Conservation (phyloP, 108 stramenopile genomes). For the Skeletonema potamos region DNA sequence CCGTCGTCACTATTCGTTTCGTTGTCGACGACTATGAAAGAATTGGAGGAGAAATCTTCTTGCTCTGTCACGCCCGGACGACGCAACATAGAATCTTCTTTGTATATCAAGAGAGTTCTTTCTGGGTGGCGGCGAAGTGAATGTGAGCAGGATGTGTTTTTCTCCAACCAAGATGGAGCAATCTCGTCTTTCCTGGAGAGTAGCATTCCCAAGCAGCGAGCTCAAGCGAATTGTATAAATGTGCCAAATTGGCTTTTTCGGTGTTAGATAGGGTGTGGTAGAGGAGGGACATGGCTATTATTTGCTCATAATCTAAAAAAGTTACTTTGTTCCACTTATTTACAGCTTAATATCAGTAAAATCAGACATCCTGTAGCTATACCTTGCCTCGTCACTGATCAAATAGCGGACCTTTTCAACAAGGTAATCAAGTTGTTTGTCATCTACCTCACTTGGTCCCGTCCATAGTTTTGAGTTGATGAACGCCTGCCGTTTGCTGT, state of each 20-base stretch:
- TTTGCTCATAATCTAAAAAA: too few species aligned
- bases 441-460: slow-evolving; percentile 73
- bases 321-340: too few species aligned
- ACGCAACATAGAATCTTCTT: not conserved
- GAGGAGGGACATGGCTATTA: too few species aligned
- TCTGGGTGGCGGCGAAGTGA: not conserved
- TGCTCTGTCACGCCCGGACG: not conserved
- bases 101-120: slow-evolving; percentile 6
- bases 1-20: not conserved
- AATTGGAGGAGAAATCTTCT: not conserved
- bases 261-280: too few species aligned
- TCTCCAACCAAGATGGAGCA: slow-evolving; percentile 13
- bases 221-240: slow-evolving; percentile 6
- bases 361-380: slow-evolving; percentile 60
- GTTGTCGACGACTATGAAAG: not conserved
- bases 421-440: slow-evolving; percentile 64
- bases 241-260: not conserved
- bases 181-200: not conserved
- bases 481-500: slow-evolving; percentile 68
- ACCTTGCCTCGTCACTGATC: slow-evolving; percentile 78
- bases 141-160: slow-evolving; percentile 2
- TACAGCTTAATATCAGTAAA: slow-evolving; percentile 34
- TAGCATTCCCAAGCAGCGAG: slow-evolving; percentile 14
- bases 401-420: slow-evolving; percentile 65
- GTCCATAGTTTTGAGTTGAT: slow-evolving; percentile 57